Conservation (phyloP, 1,284 basidiomycete species). For the Meira miltonrushii region DNA sequence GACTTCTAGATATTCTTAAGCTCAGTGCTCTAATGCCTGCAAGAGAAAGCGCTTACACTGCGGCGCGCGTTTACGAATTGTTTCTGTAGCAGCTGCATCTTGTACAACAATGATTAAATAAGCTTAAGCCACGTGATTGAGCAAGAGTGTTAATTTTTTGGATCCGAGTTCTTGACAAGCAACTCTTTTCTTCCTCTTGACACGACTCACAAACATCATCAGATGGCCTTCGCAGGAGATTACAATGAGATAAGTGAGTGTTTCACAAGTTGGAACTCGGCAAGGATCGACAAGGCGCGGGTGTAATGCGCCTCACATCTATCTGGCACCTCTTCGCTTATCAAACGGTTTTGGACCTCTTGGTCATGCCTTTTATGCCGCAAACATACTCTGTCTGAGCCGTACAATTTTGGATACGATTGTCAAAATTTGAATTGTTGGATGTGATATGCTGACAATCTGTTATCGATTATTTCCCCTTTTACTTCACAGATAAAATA, state of each 20-base stretch:
- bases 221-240: not conserved
- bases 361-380: slow-evolving; percentile 2
- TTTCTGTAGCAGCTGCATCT: too few relatives aligned
- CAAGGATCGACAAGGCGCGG: slow-evolving; percentile 6
- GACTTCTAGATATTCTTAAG: too few relatives aligned
- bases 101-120: not conserved
- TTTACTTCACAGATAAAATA: too few relatives aligned
- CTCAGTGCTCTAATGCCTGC: too few relatives aligned
- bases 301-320: slow-evolving; percentile 3
- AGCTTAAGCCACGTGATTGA: not conserved
- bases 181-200: too few relatives aligned
- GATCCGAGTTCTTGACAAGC: too few relatives aligned
- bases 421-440: not conserved
- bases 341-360: slow-evolving; percentile 1
- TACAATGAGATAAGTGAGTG: not conserved
- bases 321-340: slow-evolving; percentile 6
- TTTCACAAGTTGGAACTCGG: not conserved
- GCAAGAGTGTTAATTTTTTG: too few relatives aligned
- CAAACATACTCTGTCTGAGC: not conserved
- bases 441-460: not conserved
- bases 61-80: too few relatives aligned
- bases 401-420: not conserved
- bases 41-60: too few relatives aligned
- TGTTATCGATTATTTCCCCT: not conserved
- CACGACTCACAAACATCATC: too few relatives aligned